Conservation (phyloP, 768 basidiomycete species). For the Inosperma sp. region DNA sequence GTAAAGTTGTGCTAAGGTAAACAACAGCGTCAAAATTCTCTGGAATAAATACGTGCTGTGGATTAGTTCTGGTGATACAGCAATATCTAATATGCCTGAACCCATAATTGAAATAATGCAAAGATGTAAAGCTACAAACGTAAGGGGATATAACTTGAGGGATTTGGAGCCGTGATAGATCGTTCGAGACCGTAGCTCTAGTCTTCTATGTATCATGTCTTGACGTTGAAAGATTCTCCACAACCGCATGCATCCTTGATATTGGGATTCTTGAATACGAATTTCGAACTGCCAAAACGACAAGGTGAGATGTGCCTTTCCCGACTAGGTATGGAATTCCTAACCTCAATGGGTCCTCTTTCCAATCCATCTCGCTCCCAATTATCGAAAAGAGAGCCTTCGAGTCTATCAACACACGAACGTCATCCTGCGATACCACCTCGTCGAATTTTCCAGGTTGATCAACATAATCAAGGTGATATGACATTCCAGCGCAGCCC, state of each 20-base stretch:
- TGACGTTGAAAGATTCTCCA: constrained; percentile 84
- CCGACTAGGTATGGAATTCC: constrained; percentile 21
- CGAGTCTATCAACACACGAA: constrained; percentile 89
- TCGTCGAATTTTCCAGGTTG: constrained; percentile 90
- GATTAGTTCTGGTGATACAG: no score
- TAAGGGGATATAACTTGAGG: constrained; percentile 2
- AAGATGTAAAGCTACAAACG: constrained; percentile 25
- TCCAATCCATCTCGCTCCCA: constrained; percentile 99
- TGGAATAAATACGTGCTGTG: no score
- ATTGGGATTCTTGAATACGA: constrained; percentile 86
- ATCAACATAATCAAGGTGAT: constrained; percentile 95
- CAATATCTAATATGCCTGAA: no score
- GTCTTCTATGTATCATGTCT: constrained; percentile 32
- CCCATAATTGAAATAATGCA: constrained; percentile 15
- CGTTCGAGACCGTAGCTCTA: not conserved
- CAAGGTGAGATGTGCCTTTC: constrained; percentile 1
- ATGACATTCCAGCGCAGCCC: constrained; percentile 85
- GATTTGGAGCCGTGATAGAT: not conserved
- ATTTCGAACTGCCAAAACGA: constrained; percentile 55
- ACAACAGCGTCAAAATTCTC: no score
- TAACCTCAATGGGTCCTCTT: constrained; percentile 84
- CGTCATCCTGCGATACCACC: constrained; percentile 92
- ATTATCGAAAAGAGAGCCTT: constrained; percentile 98
- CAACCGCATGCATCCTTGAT: constrained; percentile 94
- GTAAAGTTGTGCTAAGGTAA: no score